Evolutionary conservation across 1,284 basidiomycete genomes (phyloP).

Genomic region (Ganoderma sinense): DNA sequence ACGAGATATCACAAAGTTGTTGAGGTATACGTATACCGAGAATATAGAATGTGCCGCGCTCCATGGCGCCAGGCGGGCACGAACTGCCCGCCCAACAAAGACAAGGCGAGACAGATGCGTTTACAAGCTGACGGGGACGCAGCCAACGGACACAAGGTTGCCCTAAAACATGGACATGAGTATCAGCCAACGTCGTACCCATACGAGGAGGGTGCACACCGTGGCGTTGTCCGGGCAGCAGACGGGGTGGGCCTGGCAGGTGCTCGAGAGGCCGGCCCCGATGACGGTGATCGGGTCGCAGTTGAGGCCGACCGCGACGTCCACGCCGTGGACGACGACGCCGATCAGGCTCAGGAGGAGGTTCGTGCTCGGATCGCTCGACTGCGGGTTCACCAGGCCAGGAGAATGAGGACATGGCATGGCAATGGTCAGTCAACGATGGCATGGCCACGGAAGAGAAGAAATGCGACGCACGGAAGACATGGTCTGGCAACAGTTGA

Average conservation of each 20-base stretch:
- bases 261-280: constrained; percentile 33
- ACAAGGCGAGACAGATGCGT: no score
- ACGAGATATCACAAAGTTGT: background rate
- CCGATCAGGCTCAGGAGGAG: no score
- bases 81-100: no score
- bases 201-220: constrained; percentile 16
- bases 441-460: no score
- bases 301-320: constrained; percentile 27
- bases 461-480: constrained; percentile 22
- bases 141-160: constrained; percentile 34
- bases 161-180: constrained; percentile 18
- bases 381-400: constrained; percentile 15
- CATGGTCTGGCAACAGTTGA: constrained; percentile 42
- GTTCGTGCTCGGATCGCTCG: constrained; percentile 17
- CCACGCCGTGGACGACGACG: constrained; percentile 27
- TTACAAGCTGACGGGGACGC: constrained; percentile 31
- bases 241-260: constrained; percentile 28
- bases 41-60: background rate
- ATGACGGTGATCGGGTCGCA: constrained; percentile 36
- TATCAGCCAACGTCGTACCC: background rate
- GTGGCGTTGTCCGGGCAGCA: constrained; percentile 27
- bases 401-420: no score
- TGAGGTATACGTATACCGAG: background rate
- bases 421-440: no score
- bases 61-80: background rate